These are phyloP conservation scores for Elongisporangium anandrum DNA, from an alignment of 352 stramenopile genomes.

Conservation along the genomic window DNA sequence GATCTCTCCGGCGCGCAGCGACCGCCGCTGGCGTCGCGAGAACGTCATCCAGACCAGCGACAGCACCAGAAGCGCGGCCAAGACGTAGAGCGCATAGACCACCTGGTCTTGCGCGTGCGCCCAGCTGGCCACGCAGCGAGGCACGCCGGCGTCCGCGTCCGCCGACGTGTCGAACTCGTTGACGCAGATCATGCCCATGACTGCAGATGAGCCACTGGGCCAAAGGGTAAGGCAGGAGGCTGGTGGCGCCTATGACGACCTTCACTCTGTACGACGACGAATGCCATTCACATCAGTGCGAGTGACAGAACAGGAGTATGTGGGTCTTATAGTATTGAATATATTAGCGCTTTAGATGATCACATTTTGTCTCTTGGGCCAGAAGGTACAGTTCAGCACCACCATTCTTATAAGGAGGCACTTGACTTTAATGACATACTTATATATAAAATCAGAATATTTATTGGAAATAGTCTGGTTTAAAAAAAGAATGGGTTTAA, in stretches of 20 bases:
- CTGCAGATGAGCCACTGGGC: conserved; percentile 5
- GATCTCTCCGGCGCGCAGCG: conserved; percentile 54
- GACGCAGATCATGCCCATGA: conserved; percentile 64
- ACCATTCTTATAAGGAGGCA: not conserved
- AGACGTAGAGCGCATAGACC: conserved; percentile 40
- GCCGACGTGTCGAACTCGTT: conserved; percentile 45
- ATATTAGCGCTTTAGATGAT: not conserved
- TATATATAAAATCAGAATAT: too few relatives aligned
- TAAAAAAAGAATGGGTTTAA: not conserved
- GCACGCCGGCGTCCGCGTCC: conserved; percentile 20
- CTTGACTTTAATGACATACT: not conserved
- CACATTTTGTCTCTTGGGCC: not conserved
- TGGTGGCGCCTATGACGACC: conserved; percentile 1
- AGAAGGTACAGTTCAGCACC: not conserved
- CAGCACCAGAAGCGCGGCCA: conserved; percentile 41
- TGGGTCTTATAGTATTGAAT: not conserved
- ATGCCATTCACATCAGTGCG: not conserved
- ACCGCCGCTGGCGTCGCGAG: conserved; percentile 52
- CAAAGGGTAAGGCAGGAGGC: conserved; percentile 2
- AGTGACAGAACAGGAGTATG: not conserved
- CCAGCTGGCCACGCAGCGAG: conserved; percentile 70
- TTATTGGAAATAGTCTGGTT: too few relatives aligned
- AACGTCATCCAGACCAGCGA: conserved; percentile 44
- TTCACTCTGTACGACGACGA: conserved; percentile 9
- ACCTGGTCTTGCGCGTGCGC: conserved; percentile 73